Conservation (phyloP, 345 rosid genomes). For the Hibiscus tridactylites region DNA sequence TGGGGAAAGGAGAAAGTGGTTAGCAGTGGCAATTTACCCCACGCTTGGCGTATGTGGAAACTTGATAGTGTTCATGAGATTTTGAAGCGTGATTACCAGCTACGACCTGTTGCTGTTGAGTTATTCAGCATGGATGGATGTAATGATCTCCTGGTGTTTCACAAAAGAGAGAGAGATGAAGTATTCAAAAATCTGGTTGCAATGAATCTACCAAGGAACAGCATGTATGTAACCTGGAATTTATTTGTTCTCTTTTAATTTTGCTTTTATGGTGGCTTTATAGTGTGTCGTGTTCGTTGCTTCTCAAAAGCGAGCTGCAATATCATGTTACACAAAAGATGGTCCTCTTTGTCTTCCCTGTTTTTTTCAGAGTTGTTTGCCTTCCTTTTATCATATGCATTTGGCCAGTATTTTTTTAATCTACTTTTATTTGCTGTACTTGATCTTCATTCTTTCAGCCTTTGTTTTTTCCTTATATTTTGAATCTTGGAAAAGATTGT, state of each 20-base stretch:
- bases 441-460: not conserved
- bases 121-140: slow-evolving; percentile 99
- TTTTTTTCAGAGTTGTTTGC: not conserved
- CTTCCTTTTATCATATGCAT: not conserved
- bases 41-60: slow-evolving; percentile 99
- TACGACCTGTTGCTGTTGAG: slow-evolving; percentile 98
- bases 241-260: not conserved
- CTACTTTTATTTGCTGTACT: not conserved
- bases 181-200: slow-evolving; percentile 91
- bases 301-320: not conserved
- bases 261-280: not conserved
- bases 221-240: slow-evolving; percentile 54
- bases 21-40: slow-evolving; percentile 73
- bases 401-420: not conserved
- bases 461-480: slow-evolving; percentile 11
- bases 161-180: slow-evolving; percentile 98
- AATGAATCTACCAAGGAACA: slow-evolving; percentile 93
- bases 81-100: slow-evolving; percentile 96
- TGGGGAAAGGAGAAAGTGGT: slow-evolving; percentile 96
- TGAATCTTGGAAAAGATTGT: slow-evolving; percentile 14
- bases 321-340: not conserved
- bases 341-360: not conserved
- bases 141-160: slow-evolving; percentile 94
- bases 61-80: slow-evolving; percentile 90
- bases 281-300: not conserved